Evolutionary conservation across 2,329 filamentous ascomycete genomes (phyloP).

Genomic region (Fonsecaea nubica): DNA sequence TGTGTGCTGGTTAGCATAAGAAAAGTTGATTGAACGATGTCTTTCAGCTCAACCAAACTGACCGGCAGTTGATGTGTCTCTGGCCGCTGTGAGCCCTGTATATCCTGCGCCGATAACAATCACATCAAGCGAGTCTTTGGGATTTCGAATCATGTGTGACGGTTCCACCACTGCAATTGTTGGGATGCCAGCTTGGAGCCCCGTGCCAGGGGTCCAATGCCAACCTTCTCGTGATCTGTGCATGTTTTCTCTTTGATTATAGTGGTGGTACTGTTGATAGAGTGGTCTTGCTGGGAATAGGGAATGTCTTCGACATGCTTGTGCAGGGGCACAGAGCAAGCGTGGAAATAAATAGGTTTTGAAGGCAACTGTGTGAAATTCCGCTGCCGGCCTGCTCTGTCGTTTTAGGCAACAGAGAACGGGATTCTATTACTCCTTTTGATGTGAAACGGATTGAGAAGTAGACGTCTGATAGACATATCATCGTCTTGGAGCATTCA

Average conservation of each 20-base stretch:
- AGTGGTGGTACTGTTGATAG: neutral
- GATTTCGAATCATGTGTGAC: slow-evolving; percentile 25
- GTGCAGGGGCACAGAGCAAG: too few species aligned
- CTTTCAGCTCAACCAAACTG: slow-evolving; percentile 3
- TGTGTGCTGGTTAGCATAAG: slow-evolving; percentile 25
- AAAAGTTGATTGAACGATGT: neutral
- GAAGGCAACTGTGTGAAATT: neutral
- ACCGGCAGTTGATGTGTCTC: slow-evolving; percentile 43
- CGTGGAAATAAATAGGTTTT: neutral
- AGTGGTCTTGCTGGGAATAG: neutral
- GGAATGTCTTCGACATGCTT: neutral
- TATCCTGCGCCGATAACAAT: slow-evolving; percentile 47
- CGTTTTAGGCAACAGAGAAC: neutral
- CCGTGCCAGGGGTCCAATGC: slow-evolving; percentile 40
- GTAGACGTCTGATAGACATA: neutral
- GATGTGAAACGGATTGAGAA: neutral
- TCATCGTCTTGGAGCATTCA: slow-evolving; percentile 16
- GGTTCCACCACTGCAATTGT: slow-evolving; percentile 40
- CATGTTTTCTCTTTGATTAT: neutral
- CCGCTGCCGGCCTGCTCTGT: neutral
- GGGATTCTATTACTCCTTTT: neutral
- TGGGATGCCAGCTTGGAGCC: slow-evolving; percentile 38
- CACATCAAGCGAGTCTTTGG: slow-evolving; percentile 16
- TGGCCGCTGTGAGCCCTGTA: slow-evolving; percentile 44
- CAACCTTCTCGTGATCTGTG: slow-evolving; percentile 42